These are phyloP conservation scores for Prototheca wickerhamii DNA, from an alignment of 163 green algal genomes.

Conservation along the genomic window DNA sequence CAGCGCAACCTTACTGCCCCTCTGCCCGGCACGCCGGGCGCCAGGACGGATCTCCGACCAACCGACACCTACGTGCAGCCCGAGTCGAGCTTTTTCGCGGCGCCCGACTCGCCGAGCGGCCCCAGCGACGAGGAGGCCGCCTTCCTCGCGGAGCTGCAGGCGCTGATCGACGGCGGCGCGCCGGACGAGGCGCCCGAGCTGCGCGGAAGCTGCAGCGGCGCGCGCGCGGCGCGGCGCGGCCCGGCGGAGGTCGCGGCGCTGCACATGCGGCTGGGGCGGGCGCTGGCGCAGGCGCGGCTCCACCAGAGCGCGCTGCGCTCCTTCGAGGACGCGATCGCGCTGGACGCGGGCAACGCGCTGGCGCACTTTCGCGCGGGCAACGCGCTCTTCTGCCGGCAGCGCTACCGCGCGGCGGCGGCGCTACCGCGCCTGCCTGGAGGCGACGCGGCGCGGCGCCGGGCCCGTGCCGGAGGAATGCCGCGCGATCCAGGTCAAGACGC, in stretches of 20 bases:
- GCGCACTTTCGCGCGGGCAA: constrained; percentile 44
- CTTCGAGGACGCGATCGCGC: constrained; percentile 24
- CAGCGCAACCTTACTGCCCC: too few species aligned
- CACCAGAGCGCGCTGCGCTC: constrained; percentile 18
- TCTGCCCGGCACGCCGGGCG: too few species aligned
- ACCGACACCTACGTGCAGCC: too few species aligned
- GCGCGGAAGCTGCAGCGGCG: too few species aligned
- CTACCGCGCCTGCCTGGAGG: not conserved
- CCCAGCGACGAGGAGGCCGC: not conserved
- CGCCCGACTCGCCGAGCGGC: too few species aligned
- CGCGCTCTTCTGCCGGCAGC: constrained; percentile 30
- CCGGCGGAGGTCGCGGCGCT: too few species aligned
- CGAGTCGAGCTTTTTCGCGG: too few species aligned
- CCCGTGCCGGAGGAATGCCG: too few species aligned
- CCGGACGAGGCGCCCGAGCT: not conserved
- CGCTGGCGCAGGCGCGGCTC: not conserved
- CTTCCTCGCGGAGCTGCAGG: not conserved
- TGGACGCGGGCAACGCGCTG: constrained; percentile 22
- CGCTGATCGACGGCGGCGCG: not conserved
- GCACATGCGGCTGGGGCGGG: not conserved
- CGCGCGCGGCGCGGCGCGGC: too few species aligned
- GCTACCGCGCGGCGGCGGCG: constrained; percentile 15
- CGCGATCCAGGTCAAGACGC: constrained; percentile 27
- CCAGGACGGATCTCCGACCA: too few species aligned
- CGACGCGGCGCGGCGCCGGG: not conserved